phyloP scores from a whole-genome alignment of 495 filamentous ascomycete genomes.

The Hyaloscypha finlandica region DNA sequence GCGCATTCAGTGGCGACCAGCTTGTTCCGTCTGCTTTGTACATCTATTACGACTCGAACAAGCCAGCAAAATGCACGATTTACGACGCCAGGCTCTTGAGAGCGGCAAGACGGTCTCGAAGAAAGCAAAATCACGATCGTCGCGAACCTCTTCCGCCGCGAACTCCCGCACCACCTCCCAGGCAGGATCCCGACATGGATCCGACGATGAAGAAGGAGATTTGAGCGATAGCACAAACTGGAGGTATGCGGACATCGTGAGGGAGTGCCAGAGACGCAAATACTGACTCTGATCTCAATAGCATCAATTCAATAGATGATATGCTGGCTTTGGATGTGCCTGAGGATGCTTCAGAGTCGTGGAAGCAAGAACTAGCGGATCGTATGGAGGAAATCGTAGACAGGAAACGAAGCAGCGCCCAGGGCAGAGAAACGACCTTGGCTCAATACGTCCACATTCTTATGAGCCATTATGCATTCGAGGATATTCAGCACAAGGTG shows the following conservation, averaged over 20 bases:
- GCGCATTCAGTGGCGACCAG: conserved; percentile 4
- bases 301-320: conserved; percentile 46
- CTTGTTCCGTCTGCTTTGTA: conserved; percentile 4
- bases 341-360: conserved; percentile 53
- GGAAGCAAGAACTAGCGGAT: conserved; percentile 67
- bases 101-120: conserved; percentile 90
- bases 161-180: conserved; percentile 60
- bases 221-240: conserved; percentile 69
- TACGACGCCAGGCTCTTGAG: conserved; percentile 82
- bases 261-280: background rate
- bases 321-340: conserved; percentile 37
- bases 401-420: conserved; percentile 80
- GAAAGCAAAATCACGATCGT: conserved; percentile 77
- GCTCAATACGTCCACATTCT: conserved; percentile 70
- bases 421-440: conserved; percentile 75
- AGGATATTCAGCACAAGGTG: conserved; percentile 62
- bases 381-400: conserved; percentile 82
- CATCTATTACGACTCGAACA: background rate
- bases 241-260: conserved; percentile 52
- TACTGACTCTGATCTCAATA: conserved; percentile 16
- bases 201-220: conserved; percentile 80
- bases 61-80: conserved; percentile 62
- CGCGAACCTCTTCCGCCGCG: conserved; percentile 55
- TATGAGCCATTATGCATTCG: conserved; percentile 70
- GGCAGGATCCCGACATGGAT: conserved; percentile 61